Percentiles rank a stretch among this genome's conserved stretches.
These are phyloP conservation scores for Daedaleopsis sinensis DNA, from an alignment of 768 basidiomycete genomes.

Conservation along the genomic window DNA sequence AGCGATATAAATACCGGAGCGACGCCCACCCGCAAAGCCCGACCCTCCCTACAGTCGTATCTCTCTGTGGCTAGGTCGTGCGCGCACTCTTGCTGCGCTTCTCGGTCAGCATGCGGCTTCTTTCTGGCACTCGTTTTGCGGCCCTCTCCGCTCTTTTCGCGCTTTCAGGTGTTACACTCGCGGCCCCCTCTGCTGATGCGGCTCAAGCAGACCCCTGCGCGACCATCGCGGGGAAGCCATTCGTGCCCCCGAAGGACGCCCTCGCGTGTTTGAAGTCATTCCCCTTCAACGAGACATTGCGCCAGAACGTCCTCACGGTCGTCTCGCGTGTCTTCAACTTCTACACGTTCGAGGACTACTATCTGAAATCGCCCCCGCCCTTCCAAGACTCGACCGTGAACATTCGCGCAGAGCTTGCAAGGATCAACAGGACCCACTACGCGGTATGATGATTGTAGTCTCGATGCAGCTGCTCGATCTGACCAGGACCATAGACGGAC, in stretches of 20 bases:
- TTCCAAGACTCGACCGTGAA: slow-evolving; percentile 53
- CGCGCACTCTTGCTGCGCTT: background rate
- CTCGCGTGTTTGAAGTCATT: slow-evolving; percentile 59
- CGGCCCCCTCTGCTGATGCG: slow-evolving; percentile 20
- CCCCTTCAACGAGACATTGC: slow-evolving; percentile 42
- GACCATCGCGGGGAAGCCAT: slow-evolving; percentile 40
- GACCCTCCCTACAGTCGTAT: background rate
- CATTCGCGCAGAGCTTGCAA: slow-evolving; percentile 51
- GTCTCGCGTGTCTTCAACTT: slow-evolving; percentile 41
- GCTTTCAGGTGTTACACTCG: background rate
- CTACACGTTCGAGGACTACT: slow-evolving; percentile 44
- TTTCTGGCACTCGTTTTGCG: background rate
- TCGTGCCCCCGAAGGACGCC: slow-evolving; percentile 54
- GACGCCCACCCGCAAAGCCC: background rate
- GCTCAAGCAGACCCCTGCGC: slow-evolving; percentile 36
- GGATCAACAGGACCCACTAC: slow-evolving; percentile 52
- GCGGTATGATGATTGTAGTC: slow-evolving; percentile 33
- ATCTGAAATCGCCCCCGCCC: slow-evolving; percentile 38
- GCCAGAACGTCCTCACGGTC: slow-evolving; percentile 38
- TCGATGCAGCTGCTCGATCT: background rate
- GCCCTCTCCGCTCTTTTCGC: slow-evolving; percentile 6
- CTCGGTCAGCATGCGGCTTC: background rate
- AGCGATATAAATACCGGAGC: background rate
- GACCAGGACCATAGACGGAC: slow-evolving; percentile 48
- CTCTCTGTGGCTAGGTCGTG: background rate